Conservation (phyloP, 805 yeast genomes). For the Cyberlindnera euphorbiae region DNA sequence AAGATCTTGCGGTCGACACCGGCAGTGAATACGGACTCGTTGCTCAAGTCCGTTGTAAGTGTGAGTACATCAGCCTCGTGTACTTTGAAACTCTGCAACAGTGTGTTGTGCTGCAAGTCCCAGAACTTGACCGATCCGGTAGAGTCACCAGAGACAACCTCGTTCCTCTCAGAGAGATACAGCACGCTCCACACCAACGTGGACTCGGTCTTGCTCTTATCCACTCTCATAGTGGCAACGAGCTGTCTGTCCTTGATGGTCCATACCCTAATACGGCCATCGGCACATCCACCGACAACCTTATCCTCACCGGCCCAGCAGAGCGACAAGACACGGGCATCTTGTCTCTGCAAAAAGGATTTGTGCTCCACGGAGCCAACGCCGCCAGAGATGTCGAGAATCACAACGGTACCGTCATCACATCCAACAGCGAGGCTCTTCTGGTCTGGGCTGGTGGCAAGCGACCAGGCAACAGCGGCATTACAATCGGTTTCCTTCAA, state of each 20-base stretch:
- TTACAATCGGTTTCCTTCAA: constrained; percentile 77
- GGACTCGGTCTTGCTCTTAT: constrained; percentile 77
- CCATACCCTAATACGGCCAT: constrained; percentile 90
- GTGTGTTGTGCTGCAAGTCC: constrained; percentile 75
- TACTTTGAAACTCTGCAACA: constrained; percentile 72
- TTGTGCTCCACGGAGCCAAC: constrained; percentile 77
- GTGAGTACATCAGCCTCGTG: constrained; percentile 92
- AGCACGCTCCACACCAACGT: constrained; percentile 88
- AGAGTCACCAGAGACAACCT: constrained; percentile 93
- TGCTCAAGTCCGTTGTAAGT: constrained; percentile 53
- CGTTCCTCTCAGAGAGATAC: constrained; percentile 57
- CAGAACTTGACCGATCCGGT: constrained; percentile 92
- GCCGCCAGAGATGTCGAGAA: constrained; percentile 83
- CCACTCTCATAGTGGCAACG: constrained; percentile 86
- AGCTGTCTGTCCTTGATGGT: constrained; percentile 44
- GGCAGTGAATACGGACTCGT: constrained; percentile 71
- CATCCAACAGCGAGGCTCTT: constrained; percentile 82
- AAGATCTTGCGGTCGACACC: constrained; percentile 93
- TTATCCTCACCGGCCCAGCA: constrained; percentile 66
- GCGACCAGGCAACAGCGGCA: constrained; percentile 91
- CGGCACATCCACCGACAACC: constrained; percentile 92
- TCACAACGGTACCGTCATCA: constrained; percentile 87
- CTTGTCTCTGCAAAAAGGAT: constrained; percentile 74
- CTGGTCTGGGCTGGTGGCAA: constrained; percentile 59
- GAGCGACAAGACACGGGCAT: constrained; percentile 71